These are phyloP conservation scores for Tripterygium wilfordii DNA, from an alignment of 177 flowering plant genomes.

Conservation along the genomic window DNA sequence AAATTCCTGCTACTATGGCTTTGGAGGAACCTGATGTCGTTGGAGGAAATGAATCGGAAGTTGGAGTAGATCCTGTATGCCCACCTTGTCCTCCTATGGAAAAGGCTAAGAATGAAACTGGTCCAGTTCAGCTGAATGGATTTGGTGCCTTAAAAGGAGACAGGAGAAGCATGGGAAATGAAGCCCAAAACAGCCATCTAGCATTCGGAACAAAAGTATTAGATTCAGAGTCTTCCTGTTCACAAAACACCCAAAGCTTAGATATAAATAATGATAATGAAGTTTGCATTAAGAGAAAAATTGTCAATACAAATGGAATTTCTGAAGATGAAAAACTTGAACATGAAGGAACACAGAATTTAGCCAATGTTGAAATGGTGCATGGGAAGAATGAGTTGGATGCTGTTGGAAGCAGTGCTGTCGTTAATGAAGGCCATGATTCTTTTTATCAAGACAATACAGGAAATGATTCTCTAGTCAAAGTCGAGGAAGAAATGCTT, in stretches of 20 bases:
- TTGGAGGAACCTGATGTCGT: constrained; percentile 19
- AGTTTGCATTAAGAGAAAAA: constrained; percentile 21
- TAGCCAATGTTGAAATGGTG: constrained; percentile 13
- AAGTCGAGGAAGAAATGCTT: constrained; percentile 30
- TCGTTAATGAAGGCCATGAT: constrained; percentile 13
- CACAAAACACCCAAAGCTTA: constrained; percentile 27
- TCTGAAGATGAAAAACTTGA: constrained; percentile 20
- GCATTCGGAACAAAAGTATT: constrained; percentile 28
- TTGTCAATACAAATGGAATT: constrained; percentile 30
- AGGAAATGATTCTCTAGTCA: constrained; percentile 21
- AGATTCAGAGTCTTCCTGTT: constrained; percentile 64
- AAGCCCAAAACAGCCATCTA: constrained; percentile 26
- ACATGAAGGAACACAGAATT: constrained; percentile 19
- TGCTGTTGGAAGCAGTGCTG: constrained; percentile 21
- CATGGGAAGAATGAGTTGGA: constrained; percentile 30
- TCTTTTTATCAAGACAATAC: constrained; percentile 14
- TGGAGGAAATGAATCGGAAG: constrained; percentile 24
- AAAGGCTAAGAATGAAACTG: constrained; percentile 26
- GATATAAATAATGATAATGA: constrained; percentile 45
- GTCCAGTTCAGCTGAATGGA: constrained; percentile 32
- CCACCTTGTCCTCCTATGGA: constrained; percentile 18
- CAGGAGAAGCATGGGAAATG: too few species aligned
- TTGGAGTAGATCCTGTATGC: constrained; percentile 26
- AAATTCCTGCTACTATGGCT: constrained; percentile 18
- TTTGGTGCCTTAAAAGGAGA: constrained; percentile 20